Evolutionary conservation across 192 early-diverging fungal species (phyloP).

Genomic region (Funneliformis geosporum): DNA sequence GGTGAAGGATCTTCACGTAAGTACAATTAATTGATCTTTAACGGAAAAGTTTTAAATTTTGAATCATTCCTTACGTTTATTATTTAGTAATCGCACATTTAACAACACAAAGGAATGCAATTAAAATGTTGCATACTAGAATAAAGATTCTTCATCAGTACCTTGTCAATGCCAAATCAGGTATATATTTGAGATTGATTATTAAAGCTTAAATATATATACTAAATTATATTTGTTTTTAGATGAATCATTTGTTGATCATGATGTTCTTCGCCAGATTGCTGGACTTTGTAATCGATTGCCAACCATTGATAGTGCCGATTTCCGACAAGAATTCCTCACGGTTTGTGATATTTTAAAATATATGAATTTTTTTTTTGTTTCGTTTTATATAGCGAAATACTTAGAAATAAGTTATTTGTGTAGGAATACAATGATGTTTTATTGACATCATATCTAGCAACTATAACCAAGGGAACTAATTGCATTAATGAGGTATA

Average conservation of each 20-base stretch:
- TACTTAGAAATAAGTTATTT: not conserved
- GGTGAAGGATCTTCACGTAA: slow-evolving; percentile 59
- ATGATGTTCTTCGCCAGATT: slow-evolving; percentile 77
- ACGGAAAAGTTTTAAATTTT: not conserved
- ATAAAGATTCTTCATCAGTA: slow-evolving; percentile 72
- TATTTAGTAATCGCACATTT: slow-evolving; percentile 66
- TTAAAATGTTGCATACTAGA: slow-evolving; percentile 78
- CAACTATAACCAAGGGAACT: slow-evolving; percentile 76
- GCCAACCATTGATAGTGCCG: slow-evolving; percentile 63
- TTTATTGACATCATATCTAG: slow-evolving; percentile 71
- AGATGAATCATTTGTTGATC: slow-evolving; percentile 57
- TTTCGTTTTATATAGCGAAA: not conserved
- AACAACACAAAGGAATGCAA: slow-evolving; percentile 74
- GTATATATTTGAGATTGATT: slow-evolving; percentile 35
- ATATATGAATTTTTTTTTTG: not conserved
- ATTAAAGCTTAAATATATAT: not conserved
- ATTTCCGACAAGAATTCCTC: slow-evolving; percentile 74
- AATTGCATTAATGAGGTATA: slow-evolving; percentile 67
- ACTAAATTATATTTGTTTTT: not conserved
- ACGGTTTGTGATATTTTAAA: slow-evolving; percentile 49
- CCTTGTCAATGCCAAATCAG: slow-evolving; percentile 67
- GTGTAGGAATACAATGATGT: slow-evolving; percentile 83
- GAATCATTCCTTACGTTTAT: slow-evolving; percentile 6
- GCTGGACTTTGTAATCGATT: slow-evolving; percentile 70
- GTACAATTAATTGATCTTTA: slow-evolving; percentile 11